Evolutionary conservation across 495 filamentous ascomycete species (phyloP).

Genomic region (Talaromyces trachyspermus): DNA sequence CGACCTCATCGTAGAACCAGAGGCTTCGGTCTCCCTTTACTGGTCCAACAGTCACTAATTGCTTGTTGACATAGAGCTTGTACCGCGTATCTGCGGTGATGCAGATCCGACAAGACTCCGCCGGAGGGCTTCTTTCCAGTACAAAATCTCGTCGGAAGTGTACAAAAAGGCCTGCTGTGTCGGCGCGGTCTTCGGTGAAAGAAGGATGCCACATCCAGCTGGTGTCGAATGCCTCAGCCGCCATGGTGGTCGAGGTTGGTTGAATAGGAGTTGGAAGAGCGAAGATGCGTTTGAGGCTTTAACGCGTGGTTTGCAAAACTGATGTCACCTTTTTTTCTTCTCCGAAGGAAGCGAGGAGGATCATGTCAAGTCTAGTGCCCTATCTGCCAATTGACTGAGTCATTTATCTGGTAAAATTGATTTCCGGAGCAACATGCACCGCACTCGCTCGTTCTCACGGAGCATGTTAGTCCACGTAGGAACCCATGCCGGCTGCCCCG

Average conservation of each 20-base stretch:
- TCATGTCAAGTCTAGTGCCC: not conserved
- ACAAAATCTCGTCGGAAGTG: not conserved
- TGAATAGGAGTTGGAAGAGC: not conserved
- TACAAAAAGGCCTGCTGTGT: constrained; percentile 3
- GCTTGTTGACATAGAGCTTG: constrained; percentile 19
- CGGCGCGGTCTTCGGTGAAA: not conserved
- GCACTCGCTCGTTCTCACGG: not conserved
- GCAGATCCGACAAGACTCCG: not conserved
- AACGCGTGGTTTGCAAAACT: not conserved
- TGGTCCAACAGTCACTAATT: constrained; percentile 19
- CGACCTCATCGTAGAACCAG: constrained; percentile 22
- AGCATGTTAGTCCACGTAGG: not conserved
- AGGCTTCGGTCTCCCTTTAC: constrained; percentile 15
- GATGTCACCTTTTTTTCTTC: not conserved
- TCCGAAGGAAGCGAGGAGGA: not conserved
- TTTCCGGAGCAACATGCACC: not conserved
- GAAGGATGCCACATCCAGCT: constrained; percentile 3
- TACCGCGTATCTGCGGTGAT: constrained; percentile 25
- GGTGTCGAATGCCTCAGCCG: not conserved
- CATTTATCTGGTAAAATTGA: not conserved
- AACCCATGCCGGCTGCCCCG: not conserved
- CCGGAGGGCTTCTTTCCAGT: not conserved
- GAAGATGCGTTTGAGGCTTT: not conserved
- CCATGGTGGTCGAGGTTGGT: not conserved
- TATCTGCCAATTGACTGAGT: not conserved